A percentile compares a stretch with the other conserved stretches of the same genome.
Evolutionary conservation across 352 stramenopile genomes (phyloP).

Genomic region (Aphanomyces cochlioides): DNA sequence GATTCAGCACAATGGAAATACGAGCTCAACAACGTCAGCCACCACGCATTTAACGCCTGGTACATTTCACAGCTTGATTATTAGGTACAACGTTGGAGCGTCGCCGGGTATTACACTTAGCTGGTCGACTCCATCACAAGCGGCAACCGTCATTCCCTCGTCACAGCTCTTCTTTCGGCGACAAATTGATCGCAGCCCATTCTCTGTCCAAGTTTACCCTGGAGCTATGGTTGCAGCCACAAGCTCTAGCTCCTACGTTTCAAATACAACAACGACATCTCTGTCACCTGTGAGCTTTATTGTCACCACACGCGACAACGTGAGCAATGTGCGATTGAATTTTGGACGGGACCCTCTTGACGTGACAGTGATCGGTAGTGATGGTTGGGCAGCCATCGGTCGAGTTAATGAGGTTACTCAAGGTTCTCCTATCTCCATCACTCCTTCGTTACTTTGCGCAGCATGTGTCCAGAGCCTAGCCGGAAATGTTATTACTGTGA

Average conservation of each 20-base stretch:
- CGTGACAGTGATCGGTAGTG: slow-evolving; percentile 72
- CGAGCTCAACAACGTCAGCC: slow-evolving; percentile 33
- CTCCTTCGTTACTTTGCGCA: slow-evolving; percentile 50
- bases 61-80: slow-evolving; percentile 69
- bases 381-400: slow-evolving; percentile 83
- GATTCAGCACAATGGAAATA: slow-evolving; percentile 41
- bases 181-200: slow-evolving; percentile 47
- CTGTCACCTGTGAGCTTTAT: slow-evolving; percentile 61
- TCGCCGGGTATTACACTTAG: slow-evolving; percentile 22
- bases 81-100: slow-evolving; percentile 66
- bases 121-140: slow-evolving; percentile 31
- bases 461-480: slow-evolving; percentile 54
- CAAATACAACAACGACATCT: slow-evolving; percentile 60
- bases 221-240: slow-evolving; percentile 51
- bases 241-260: slow-evolving; percentile 34
- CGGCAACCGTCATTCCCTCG: slow-evolving; percentile 36
- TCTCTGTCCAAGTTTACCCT: slow-evolving; percentile 60
- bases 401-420: slow-evolving; percentile 76
- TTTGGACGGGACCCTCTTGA: slow-evolving; percentile 76
- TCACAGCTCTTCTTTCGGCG: slow-evolving; percentile 45
- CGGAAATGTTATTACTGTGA: slow-evolving; percentile 46
- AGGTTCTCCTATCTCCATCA: slow-evolving; percentile 40
- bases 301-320: slow-evolving; percentile 71
- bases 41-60: slow-evolving; percentile 28
- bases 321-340: slow-evolving; percentile 84